These are phyloP conservation scores for Vigna unguiculata DNA, from an alignment of 306 rosid species.

Conservation along the genomic window DNA sequence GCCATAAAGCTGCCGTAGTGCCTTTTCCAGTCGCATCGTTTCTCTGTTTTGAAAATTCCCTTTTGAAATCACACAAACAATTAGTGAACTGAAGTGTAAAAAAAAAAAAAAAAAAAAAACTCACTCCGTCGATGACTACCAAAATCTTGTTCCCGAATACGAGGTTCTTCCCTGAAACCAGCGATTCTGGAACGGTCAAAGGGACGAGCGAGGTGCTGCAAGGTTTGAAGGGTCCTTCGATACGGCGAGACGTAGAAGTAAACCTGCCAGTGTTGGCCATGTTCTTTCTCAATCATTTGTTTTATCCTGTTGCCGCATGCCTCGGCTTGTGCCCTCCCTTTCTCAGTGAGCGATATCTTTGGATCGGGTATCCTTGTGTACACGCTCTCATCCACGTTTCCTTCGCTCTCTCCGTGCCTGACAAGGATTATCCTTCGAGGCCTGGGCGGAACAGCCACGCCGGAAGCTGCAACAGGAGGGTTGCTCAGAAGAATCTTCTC, in stretches of 20 bases:
- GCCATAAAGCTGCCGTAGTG: conserved; percentile 68
- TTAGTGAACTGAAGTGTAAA: background rate
- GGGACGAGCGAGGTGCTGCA: conserved; percentile 65
- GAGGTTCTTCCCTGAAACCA: conserved; percentile 91
- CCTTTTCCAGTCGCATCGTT: conserved; percentile 71
- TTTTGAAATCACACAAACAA: conserved; percentile 19
- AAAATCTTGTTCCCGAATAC: conserved; percentile 87
- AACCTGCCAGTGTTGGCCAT: conserved; percentile 59
- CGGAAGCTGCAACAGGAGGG: background rate
- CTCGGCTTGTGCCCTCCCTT: conserved; percentile 67
- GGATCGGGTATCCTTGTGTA: conserved; percentile 82
- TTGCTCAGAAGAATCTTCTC: conserved; percentile 47
- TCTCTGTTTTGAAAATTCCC: conserved; percentile 94
- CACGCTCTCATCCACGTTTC: conserved; percentile 75
- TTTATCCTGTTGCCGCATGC: conserved; percentile 63
- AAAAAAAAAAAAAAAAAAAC: no score
- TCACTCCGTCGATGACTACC: no score
- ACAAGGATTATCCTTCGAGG: conserved; percentile 89
- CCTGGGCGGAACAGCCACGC: conserved; percentile 57
- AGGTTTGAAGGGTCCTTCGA: conserved; percentile 67
- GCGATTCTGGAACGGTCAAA: conserved; percentile 71
- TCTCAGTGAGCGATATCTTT: conserved; percentile 65
- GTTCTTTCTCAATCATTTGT: conserved; percentile 60
- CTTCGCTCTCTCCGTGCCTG: conserved; percentile 87
- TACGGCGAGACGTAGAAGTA: conserved; percentile 91